Base-by-base conservation (phyloP, 2,329 filamentous ascomycete species). In the Huntiella abstrusa region DNA sequence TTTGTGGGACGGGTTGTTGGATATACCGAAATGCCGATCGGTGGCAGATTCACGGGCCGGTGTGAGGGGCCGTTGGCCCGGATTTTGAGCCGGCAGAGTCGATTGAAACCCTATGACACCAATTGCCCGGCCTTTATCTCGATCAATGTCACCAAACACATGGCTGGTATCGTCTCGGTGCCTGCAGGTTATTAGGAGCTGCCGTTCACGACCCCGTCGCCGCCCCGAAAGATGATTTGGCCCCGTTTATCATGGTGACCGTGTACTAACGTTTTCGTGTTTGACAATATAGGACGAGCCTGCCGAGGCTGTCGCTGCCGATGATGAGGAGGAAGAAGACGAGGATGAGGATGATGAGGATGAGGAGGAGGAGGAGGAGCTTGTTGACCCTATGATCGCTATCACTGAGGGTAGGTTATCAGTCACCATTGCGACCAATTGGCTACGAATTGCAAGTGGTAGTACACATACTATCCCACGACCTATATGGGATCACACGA, bases 341-440 rank as follows among this genome's bases (percentile, higher is more conserved):
- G 64, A 65, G 42, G 57, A 59, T 41, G 68, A 72, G 51, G 64
- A 65, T 47, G 72, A 69, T 38, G 65, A 64, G 36, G 70, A 64
- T 6, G 70, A 80, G 33, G 79, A 81, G 33, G 80, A 85, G 15
- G 83, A 87, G 50, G 83, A 91, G 45, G 83, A 88, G 52, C 81
- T 87, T 51, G 77, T 80, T 55, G 88, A 96, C 62, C 77, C 80
- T 56, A 92, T 93, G 74, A 83, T 87, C 52, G 74, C 75, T 63
- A 66, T 96, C 52, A 83, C 93, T 67, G 85, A 93, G 75, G 86
- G 91, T 96, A 65, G 72, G 84, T 62, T 50, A 13, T 10, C n/a
- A 12, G 33, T 17, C 17, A 19, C n/a, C 8, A 33, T 17, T 19
- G 10, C 32, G 32, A 43, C 15, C 22, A 28, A 28, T 28, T 28